Evolutionary conservation across 495 filamentous ascomycete species (phyloP).

Genomic region (Xylaria longipes): DNA sequence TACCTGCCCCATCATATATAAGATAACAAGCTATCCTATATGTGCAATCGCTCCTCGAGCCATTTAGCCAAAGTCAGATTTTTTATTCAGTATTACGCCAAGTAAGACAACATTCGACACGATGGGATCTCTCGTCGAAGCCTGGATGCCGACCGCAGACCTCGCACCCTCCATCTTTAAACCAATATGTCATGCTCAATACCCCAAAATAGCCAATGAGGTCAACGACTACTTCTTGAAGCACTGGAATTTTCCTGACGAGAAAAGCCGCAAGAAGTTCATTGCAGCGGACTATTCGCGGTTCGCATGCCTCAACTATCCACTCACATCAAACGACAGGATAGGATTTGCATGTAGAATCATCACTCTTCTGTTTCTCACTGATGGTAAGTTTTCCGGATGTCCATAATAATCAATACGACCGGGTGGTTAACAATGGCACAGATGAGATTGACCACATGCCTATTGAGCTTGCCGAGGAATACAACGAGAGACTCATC

Average conservation of each 20-base stretch:
- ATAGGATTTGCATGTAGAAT: conserved; percentile 42
- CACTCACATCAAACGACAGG: conserved; percentile 38
- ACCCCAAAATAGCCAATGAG: background rate
- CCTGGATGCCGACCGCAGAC: background rate
- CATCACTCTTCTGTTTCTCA: conserved; percentile 39
- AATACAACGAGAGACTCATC: conserved; percentile 43
- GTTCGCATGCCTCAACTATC: conserved; percentile 45
- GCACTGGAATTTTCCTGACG: conserved; percentile 38
- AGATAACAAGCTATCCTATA: too few relatives aligned
- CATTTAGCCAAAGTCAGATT: too few relatives aligned
- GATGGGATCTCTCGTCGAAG: background rate
- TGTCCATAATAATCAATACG: too few relatives aligned
- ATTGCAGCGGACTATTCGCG: conserved; percentile 40
- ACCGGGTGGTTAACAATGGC: background rate
- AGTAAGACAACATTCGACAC: background rate
- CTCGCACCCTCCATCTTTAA: conserved; percentile 3
- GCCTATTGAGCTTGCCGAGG: conserved; percentile 43
- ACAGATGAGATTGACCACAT: conserved; percentile 38
- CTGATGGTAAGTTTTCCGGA: background rate
- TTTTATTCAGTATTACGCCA: too few relatives aligned
- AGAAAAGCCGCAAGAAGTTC: conserved; percentile 36
- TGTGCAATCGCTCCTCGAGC: too few relatives aligned
- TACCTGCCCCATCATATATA: too few relatives aligned
- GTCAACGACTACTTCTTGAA: conserved; percentile 37
- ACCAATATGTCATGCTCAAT: background rate